Conservation (phyloP, 2,329 filamentous ascomycete genomes). For the Hypoxylon sp. region DNA sequence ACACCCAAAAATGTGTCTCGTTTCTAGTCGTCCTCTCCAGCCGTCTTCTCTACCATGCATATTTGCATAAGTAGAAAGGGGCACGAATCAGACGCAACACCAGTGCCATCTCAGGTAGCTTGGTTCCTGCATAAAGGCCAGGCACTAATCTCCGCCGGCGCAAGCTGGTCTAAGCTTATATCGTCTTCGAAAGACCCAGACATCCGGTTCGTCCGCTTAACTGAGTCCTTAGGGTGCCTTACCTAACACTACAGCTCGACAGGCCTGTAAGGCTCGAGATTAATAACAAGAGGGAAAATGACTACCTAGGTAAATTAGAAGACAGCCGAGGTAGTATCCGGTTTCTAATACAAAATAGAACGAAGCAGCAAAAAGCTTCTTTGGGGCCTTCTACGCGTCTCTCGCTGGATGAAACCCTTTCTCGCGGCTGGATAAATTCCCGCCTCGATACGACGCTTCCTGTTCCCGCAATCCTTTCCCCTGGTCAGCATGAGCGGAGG, state of each 20-base stretch:
- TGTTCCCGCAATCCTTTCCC: slow-evolving; percentile 24
- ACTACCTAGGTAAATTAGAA: not conserved
- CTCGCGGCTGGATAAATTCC: slow-evolving; percentile 31
- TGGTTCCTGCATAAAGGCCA: slow-evolving; percentile 23
- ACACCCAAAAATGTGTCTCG: not conserved
- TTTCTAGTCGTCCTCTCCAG: too few relatives aligned
- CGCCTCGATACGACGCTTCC: slow-evolving; percentile 22
- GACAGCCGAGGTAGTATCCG: not conserved
- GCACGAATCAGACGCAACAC: not conserved
- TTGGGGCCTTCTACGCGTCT: slow-evolving; percentile 10
- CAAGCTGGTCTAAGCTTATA: slow-evolving; percentile 1
- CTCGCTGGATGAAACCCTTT: slow-evolving; percentile 9
- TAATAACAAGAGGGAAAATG: too few relatives aligned
- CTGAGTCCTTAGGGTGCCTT: too few relatives aligned
- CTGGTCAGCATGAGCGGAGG: slow-evolving; percentile 8
- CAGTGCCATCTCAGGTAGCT: slow-evolving; percentile 3
- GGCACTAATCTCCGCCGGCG: slow-evolving; percentile 1
- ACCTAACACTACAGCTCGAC: too few relatives aligned
- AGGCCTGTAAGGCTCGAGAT: too few relatives aligned
- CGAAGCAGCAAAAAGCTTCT: slow-evolving; percentile 2
- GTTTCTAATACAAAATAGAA: too few relatives aligned
- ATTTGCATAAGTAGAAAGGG: not conserved
- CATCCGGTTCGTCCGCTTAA: not conserved
- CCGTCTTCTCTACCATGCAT: not conserved
- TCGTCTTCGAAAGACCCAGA: slow-evolving; percentile 1